A percentile compares a stretch with the other conserved stretches of the same genome.
These are phyloP conservation scores for Myxozyma sirexii DNA, from an alignment of 805 yeast species.

Conservation along the genomic window DNA sequence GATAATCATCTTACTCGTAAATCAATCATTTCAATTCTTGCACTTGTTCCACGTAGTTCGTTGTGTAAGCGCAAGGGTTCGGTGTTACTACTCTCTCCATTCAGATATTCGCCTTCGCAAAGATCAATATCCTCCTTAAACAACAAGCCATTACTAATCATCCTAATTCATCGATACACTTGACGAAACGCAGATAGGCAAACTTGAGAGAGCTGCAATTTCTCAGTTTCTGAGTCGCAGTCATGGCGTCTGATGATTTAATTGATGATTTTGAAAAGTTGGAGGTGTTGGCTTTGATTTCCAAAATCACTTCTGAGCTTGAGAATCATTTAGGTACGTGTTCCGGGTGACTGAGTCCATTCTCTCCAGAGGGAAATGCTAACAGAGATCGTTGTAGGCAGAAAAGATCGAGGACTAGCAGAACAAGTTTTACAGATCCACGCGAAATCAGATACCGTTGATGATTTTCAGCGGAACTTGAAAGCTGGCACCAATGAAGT, in stretches of 20 bases:
- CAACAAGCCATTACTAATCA: not conserved
- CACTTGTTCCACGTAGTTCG: too few relatives aligned
- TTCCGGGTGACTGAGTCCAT: too few relatives aligned
- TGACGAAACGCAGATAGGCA: too few relatives aligned
- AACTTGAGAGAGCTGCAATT: too few relatives aligned
- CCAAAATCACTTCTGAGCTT: slow-evolving; percentile 42
- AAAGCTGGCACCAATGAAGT: slow-evolving; percentile 51
- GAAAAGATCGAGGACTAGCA: slow-evolving; percentile 50
- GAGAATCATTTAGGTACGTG: slow-evolving; percentile 39
- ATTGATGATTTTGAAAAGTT: slow-evolving; percentile 41
- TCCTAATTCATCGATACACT: too few relatives aligned
- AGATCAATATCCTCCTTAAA: too few relatives aligned
- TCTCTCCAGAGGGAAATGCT: too few relatives aligned
- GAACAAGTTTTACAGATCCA: slow-evolving; percentile 51
- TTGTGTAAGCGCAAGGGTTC: not conserved
- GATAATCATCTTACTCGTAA: too few relatives aligned
- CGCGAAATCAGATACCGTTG: slow-evolving; percentile 40
- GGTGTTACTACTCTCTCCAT: not conserved
- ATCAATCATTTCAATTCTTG: too few relatives aligned
- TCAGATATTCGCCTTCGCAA: not conserved
- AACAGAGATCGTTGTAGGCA: too few relatives aligned
- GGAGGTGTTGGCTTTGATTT: slow-evolving; percentile 42
- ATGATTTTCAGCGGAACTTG: slow-evolving; percentile 46
- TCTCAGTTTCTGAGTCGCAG: not conserved
- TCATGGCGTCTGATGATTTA: not conserved